phyloP scores from a whole-genome alignment of 139 green algal genomes.

The Trebouxia sp. region DNA sequence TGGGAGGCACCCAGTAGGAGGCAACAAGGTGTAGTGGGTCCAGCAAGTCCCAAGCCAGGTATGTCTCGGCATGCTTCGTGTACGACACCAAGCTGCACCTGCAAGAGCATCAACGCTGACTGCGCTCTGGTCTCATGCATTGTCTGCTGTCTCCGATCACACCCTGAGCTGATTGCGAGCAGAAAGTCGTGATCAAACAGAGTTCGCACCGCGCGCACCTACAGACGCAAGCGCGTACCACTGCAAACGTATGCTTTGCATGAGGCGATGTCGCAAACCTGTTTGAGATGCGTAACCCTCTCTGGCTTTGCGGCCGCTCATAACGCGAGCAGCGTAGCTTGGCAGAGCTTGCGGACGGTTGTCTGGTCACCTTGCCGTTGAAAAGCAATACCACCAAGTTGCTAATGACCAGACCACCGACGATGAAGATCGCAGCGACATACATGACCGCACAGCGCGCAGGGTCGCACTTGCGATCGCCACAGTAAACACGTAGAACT shows the following conservation, averaged over 20 bases:
- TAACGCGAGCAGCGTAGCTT: background rate
- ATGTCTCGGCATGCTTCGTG: background rate
- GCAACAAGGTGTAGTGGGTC: slow-evolving; percentile 10
- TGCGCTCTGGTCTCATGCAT: background rate
- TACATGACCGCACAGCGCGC: background rate
- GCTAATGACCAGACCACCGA: background rate
- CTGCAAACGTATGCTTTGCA: too few relatives aligned
- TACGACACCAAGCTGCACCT: slow-evolving; percentile 12
- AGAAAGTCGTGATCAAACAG: too few relatives aligned
- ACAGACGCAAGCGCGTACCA: too few relatives aligned
- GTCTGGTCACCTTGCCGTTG: background rate
- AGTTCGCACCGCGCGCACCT: too few relatives aligned
- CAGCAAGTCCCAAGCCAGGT: slow-evolving; percentile 5
- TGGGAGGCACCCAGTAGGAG: background rate
- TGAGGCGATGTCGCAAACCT: too few relatives aligned
- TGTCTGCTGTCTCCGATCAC: too few relatives aligned
- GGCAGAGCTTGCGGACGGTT: background rate
- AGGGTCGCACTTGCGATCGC: background rate
- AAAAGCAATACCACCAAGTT: background rate
- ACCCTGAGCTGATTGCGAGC: too few relatives aligned
- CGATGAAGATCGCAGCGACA: background rate
- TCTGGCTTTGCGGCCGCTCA: background rate
- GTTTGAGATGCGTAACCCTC: background rate
- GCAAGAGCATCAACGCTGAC: background rate
- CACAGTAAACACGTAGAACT: background rate